phyloP scores from a whole-genome alignment of 2,329 filamentous ascomycete species.

The Cercospora berteroae region DNA sequence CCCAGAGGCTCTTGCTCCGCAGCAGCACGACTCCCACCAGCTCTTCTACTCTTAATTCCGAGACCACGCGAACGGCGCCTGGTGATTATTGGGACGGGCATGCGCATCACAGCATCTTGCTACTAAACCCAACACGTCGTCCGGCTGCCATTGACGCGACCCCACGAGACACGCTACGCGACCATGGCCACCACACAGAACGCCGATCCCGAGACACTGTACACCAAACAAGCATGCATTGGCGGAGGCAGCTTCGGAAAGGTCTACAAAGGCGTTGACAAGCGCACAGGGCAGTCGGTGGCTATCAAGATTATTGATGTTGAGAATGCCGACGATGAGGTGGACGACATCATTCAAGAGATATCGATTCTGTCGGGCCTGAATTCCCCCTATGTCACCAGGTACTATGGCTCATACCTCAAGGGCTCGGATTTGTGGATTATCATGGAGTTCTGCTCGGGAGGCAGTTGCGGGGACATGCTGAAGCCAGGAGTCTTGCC shows the following conservation, averaged over 20 bases:
- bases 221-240: constrained; percentile 72
- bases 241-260: constrained; percentile 97
- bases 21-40: not conserved
- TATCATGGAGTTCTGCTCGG: constrained; percentile 98
- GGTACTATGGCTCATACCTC: constrained; percentile 95
- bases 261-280: constrained; percentile 98
- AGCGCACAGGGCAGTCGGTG: constrained; percentile 85
- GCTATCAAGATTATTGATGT: constrained; percentile 99
- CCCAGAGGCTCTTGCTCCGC: not conserved
- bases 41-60: not conserved
- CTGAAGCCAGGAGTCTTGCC: constrained; percentile 90
- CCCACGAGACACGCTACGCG: constrained; percentile 1
- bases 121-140: not conserved
- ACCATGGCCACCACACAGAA: constrained; percentile 31
- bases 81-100: not conserved
- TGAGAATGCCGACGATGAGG: constrained; percentile 97
- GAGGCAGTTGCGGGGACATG: constrained; percentile 91
- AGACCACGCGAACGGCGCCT: not conserved
- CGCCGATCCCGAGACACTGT: constrained; percentile 84
- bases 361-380: constrained; percentile 96
- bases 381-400: constrained; percentile 93
- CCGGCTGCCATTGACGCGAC: constrained; percentile 8
- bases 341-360: constrained; percentile 98
- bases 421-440: constrained; percentile 98
- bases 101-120: not conserved